Conservation (phyloP, 352 stramenopile species). For the Phytopythium ostracodes region DNA sequence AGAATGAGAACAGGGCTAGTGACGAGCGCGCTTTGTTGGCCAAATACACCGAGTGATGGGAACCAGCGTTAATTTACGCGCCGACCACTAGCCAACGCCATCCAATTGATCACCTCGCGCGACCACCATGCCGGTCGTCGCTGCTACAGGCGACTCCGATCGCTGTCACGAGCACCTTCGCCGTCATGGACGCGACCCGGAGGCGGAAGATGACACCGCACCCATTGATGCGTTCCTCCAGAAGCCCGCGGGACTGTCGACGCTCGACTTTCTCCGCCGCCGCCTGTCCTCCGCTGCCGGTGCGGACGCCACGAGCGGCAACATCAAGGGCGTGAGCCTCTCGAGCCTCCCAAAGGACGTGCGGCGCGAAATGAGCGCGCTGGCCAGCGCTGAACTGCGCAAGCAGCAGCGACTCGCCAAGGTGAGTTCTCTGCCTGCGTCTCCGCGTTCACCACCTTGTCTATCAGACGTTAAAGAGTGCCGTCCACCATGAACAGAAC, state of each 20-base stretch:
- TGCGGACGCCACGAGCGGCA: not conserved
- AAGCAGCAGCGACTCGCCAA: conserved; percentile 9
- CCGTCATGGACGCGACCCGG: not conserved
- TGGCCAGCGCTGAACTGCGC: conserved; percentile 17
- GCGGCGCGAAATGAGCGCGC: conserved; percentile 43
- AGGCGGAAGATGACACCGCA: conserved; percentile 2
- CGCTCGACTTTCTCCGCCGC: conserved; percentile 56
- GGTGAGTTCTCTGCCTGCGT: not conserved
- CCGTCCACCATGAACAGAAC: not conserved
- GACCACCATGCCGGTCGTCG: not conserved
- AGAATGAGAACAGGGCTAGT: not conserved
- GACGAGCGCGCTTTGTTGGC: no score
- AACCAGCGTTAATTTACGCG: not conserved
- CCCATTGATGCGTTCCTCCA: conserved; percentile 22
- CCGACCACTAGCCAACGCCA: no score
- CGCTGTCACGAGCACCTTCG: not conserved
- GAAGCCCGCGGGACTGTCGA: conserved; percentile 37
- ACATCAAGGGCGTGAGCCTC: not conserved
- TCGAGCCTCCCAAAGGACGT: conserved; percentile 18
- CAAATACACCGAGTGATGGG: no score
- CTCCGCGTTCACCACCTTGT: no score
- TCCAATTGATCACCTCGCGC: not conserved
- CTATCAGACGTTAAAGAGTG: not conserved
- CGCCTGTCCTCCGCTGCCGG: conserved; percentile 12
- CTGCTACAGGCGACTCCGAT: not conserved